These are phyloP conservation scores for Magnusiomyces ingens DNA, from an alignment of 1,139 yeast species.

Conservation along the genomic window DNA sequence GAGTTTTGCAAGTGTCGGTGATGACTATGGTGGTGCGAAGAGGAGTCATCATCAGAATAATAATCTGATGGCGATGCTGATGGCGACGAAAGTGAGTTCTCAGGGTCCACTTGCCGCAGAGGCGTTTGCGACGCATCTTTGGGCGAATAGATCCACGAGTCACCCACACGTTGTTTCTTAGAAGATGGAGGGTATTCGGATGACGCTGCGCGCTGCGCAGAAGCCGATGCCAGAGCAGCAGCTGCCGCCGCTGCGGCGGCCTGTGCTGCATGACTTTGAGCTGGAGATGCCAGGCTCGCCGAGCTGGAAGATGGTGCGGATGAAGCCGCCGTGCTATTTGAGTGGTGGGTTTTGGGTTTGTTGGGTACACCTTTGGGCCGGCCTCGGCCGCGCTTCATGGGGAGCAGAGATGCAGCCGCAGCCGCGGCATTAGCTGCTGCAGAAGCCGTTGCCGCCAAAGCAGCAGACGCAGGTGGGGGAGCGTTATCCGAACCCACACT, in stretches of 20 bases:
- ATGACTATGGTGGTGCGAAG: too few relatives aligned
- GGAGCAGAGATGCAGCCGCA: slow-evolving; percentile 1
- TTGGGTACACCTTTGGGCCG: slow-evolving; percentile 9
- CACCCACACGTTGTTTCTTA: neutral
- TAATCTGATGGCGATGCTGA: slow-evolving; percentile 6
- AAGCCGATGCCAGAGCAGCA: slow-evolving; percentile 23
- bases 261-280: slow-evolving; percentile 8
- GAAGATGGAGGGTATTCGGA: slow-evolving; percentile 4
- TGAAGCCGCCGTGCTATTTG: too few relatives aligned
- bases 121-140: neutral
- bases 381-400: slow-evolving; percentile 16
- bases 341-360: neutral
- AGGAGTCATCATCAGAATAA: slow-evolving; percentile 1
- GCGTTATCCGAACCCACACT: too few relatives aligned
- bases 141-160: too few relatives aligned
- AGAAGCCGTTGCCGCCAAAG: slow-evolving; percentile 1
- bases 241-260: slow-evolving; percentile 22
- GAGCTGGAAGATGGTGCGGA: too few relatives aligned
- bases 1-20: too few relatives aligned
- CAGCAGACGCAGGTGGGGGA: slow-evolving; percentile 2
- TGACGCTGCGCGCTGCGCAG: slow-evolving; percentile 16
- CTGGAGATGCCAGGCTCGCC: too few relatives aligned
- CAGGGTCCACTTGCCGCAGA: neutral
- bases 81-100: slow-evolving; percentile 1
- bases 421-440: slow-evolving; percentile 7